These are phyloP conservation scores for Rubia balearica DNA, from an alignment of 305 asterid species.

Conservation along the genomic window DNA sequence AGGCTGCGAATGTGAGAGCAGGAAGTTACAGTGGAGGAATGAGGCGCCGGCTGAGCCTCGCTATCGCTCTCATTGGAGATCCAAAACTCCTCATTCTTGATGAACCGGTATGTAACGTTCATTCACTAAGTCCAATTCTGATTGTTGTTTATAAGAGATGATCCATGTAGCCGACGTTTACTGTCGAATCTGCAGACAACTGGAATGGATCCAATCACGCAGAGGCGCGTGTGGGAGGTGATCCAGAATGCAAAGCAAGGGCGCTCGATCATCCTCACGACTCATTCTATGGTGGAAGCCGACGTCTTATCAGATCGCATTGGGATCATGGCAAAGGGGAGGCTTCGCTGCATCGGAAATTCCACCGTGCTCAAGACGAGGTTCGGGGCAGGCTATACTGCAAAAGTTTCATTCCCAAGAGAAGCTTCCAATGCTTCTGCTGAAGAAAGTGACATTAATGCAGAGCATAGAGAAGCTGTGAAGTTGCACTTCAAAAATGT, in stretches of 20 bases:
- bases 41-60: slow-evolving; percentile 92
- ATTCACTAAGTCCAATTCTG: not conserved
- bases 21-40: slow-evolving; percentile 94
- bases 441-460: slow-evolving; percentile 28
- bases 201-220: slow-evolving; percentile 94
- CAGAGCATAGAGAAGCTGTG: slow-evolving; percentile 51
- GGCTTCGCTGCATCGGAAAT: slow-evolving; percentile 94
- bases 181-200: slow-evolving; percentile 49
- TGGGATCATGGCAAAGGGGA: slow-evolving; percentile 96
- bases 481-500: slow-evolving; percentile 71
- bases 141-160: not conserved
- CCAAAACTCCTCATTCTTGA: slow-evolving; percentile 85
- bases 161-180: not conserved
- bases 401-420: slow-evolving; percentile 61
- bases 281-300: slow-evolving; percentile 99
- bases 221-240: slow-evolving; percentile 93
- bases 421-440: slow-evolving; percentile 30
- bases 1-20: slow-evolving; percentile 61
- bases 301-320: slow-evolving; percentile 89
- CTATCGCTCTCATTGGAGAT: slow-evolving; percentile 91
- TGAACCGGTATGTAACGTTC: slow-evolving; percentile 56
- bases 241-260: slow-evolving; percentile 85
- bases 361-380: slow-evolving; percentile 77
- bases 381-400: slow-evolving; percentile 77
- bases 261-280: slow-evolving; percentile 82